phyloP scores from a whole-genome alignment of 2,329 filamentous ascomycete species.

The Rachicladosporium sp. region DNA sequence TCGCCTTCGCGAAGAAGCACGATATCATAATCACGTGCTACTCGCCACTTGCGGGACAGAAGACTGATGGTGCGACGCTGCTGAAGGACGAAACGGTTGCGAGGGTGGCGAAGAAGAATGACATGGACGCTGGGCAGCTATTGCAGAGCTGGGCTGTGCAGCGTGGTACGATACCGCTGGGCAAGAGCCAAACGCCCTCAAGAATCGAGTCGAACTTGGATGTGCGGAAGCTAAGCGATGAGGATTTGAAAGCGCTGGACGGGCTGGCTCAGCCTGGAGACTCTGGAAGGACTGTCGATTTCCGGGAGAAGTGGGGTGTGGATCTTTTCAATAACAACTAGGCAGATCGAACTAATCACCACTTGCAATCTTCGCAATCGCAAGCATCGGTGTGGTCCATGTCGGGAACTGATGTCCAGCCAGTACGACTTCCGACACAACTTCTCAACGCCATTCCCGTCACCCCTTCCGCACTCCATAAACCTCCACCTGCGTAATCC shows the following conservation, averaged over 20 bases:
- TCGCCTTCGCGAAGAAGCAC: constrained; percentile 46
- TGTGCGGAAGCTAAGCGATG: constrained; percentile 43
- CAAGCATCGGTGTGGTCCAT: no score
- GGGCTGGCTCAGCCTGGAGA: no score
- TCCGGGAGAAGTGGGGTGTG: no score
- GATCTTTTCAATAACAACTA: no score
- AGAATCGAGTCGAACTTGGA: constrained; percentile 59
- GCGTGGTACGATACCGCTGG: constrained; percentile 54
- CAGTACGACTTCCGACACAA: no score
- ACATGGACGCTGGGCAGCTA: constrained; percentile 48
- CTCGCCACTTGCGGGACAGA: constrained; percentile 52
- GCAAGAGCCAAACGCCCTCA: constrained; percentile 56
- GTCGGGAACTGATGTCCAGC: no score
- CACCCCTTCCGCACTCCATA: no score
- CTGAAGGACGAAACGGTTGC: constrained; percentile 47
- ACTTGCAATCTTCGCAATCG: no score
- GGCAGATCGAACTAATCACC: no score
- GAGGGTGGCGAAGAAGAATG: constrained; percentile 45
- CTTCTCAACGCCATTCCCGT: no score
- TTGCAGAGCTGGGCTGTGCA: constrained; percentile 54
- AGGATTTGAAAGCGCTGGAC: constrained; percentile 38
- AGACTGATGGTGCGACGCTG: constrained; percentile 56
- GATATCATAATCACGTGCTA: constrained; percentile 45
- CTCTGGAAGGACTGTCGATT: no score
- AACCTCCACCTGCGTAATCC: no score